Evolutionary conservation across 495 filamentous ascomycete species (phyloP).

Genomic region (Aspergillus avenaceus): DNA sequence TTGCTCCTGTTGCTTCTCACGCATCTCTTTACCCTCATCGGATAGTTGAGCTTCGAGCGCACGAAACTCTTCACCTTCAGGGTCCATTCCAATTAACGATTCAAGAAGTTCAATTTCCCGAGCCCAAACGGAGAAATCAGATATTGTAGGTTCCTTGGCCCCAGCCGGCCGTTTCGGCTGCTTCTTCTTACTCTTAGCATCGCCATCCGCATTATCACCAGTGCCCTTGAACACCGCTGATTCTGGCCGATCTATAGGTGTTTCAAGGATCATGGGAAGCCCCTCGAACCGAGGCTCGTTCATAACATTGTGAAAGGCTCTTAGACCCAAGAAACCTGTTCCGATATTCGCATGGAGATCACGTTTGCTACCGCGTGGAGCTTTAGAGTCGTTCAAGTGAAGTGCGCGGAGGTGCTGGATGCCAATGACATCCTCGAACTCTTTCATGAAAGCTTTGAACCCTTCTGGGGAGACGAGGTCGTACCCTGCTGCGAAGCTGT

Average conservation of each 20-base stretch:
- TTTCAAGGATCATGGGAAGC: constrained; percentile 90
- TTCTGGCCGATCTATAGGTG: constrained; percentile 68
- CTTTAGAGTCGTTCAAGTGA: constrained; percentile 92
- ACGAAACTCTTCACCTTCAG: constrained; percentile 64
- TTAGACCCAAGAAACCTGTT: constrained; percentile 82
- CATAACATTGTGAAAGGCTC: constrained; percentile 86
- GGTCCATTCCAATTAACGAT: constrained; percentile 76
- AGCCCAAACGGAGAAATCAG: constrained; percentile 77
- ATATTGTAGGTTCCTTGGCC: constrained; percentile 33
- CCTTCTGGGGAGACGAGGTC: constrained; percentile 74
- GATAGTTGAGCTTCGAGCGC: constrained; percentile 58
- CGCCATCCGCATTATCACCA: constrained; percentile 16
- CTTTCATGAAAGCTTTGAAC: constrained; percentile 64
- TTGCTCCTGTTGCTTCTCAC: constrained; percentile 70
- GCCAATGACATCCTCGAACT: constrained; percentile 80
- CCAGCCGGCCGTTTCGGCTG: constrained; percentile 19
- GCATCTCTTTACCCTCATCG: constrained; percentile 63
- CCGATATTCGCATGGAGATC: constrained; percentile 95
- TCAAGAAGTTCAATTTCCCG: constrained; percentile 87
- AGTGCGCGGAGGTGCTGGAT: constrained; percentile 75
- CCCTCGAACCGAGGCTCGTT: constrained; percentile 74
- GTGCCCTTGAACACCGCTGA: constrained; percentile 2
- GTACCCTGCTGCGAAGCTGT: constrained; percentile 90
- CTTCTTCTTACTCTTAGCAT: constrained; percentile 23
- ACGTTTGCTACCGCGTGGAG: constrained; percentile 68